Evolutionary conservation across 2,329 filamentous ascomycete species (phyloP).

Genomic region (Fusarium sp.): DNA sequence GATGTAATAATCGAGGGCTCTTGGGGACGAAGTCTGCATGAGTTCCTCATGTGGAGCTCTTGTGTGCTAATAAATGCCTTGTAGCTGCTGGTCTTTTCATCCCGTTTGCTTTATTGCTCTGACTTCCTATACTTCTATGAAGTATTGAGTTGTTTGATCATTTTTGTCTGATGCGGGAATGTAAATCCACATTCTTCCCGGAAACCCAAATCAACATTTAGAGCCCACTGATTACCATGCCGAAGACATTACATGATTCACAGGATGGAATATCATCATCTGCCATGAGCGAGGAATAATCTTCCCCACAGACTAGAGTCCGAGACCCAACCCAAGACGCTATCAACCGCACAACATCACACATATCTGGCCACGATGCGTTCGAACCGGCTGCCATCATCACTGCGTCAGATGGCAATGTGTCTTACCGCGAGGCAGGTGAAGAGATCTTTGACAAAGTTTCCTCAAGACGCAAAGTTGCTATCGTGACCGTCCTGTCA

Average conservation of each 20-base stretch:
- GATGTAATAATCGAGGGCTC: not conserved
- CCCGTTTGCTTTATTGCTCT: not conserved
- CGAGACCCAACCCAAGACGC: not conserved
- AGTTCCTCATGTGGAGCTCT: not conserved
- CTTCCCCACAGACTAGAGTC: not conserved
- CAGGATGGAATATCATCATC: not conserved
- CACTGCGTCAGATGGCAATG: not conserved
- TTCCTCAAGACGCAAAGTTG: conserved; percentile 65
- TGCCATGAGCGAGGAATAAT: not conserved
- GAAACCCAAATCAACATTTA: not conserved
- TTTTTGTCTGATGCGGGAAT: not conserved
- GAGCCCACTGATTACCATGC: not conserved
- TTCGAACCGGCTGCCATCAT: conserved; percentile 32
- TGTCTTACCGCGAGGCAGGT: conserved; percentile 40
- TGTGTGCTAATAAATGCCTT: not conserved
- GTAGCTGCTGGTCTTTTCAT: not conserved
- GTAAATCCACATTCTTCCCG: not conserved
- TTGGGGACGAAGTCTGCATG: not conserved
- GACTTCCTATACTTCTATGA: not conserved
- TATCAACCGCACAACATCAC: conserved; percentile 40
- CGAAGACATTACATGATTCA: conserved; percentile 7
- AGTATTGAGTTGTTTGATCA: not conserved
- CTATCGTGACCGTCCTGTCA: conserved; percentile 74
- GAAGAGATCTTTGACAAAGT: conserved; percentile 73
- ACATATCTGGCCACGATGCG: conserved; percentile 43